Conservation (phyloP, 2,329 filamentous ascomycete species). For the Claviceps pazoutovae region DNA sequence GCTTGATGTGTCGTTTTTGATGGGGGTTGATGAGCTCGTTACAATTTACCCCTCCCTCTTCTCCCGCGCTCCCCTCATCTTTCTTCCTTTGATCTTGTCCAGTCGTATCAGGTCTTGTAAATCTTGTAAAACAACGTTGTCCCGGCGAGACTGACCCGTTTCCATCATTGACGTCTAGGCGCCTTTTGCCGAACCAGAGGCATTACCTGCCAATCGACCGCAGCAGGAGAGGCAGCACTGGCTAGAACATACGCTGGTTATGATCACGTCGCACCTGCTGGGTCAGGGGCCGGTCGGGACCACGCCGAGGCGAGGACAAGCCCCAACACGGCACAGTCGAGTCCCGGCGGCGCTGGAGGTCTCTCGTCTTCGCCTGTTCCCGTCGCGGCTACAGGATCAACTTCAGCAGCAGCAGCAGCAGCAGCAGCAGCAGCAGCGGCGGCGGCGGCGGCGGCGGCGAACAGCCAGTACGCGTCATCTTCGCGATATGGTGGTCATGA, state of each 20-base stretch:
- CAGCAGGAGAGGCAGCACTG: constrained; percentile 4
- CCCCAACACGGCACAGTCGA: constrained; percentile 4
- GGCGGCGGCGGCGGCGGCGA: too few species aligned
- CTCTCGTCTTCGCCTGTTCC: constrained; percentile 1
- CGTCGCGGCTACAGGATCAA: too few species aligned
- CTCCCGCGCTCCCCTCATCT: too few species aligned
- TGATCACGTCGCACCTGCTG: background rate
- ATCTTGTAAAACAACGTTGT: background rate
- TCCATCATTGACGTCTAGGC: constrained; percentile 11
- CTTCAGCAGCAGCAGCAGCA: too few species aligned
- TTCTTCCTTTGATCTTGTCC: too few species aligned
- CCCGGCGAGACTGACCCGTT: background rate
- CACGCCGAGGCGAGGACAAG: background rate
- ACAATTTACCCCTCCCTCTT: too few species aligned
- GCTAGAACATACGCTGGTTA: background rate
- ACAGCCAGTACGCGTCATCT: constrained; percentile 1
- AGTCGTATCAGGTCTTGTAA: too few species aligned
- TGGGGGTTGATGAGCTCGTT: too few species aligned
- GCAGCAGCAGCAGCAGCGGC: too few species aligned
- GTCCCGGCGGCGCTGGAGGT: background rate
- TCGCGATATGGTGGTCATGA: constrained; percentile 1
- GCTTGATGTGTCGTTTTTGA: too few species aligned
- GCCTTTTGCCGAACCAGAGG: constrained; percentile 22
- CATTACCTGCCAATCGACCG: constrained; percentile 19
- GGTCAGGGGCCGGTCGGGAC: background rate